A percentile compares a stretch with the other conserved stretches of the same genome.
Conservation (phyloP, 495 filamentous ascomycete species). For the Neurospora sp. region DNA sequence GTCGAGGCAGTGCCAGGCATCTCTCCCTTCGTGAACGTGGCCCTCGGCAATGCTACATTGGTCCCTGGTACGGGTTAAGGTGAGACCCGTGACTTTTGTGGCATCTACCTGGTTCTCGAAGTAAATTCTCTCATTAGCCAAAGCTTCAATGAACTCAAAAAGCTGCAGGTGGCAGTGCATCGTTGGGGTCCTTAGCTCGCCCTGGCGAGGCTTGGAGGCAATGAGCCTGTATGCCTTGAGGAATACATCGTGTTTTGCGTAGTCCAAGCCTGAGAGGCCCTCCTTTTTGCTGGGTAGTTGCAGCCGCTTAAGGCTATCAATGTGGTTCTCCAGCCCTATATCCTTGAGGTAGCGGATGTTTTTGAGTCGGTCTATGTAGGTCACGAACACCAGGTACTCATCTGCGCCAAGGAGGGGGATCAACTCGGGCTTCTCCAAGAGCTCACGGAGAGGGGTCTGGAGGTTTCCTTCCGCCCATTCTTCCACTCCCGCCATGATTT, state of each 20-base stretch:
- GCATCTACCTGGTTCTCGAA: too few species aligned
- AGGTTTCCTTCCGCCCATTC: not conserved
- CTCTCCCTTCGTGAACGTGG: too few species aligned
- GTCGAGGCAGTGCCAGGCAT: too few species aligned
- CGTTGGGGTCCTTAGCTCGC: too few species aligned
- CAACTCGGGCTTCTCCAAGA: not conserved
- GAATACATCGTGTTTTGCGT: not conserved
- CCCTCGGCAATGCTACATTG: too few species aligned
- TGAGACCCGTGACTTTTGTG: too few species aligned
- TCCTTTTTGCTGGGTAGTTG: not conserved
- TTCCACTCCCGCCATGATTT: not conserved
- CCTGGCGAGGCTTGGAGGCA: too few species aligned
- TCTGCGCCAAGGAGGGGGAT: not conserved
- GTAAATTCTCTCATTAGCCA: too few species aligned
- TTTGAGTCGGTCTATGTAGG: not conserved
- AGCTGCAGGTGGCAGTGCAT: too few species aligned
- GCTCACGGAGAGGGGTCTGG: not conserved
- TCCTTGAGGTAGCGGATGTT: not conserved
- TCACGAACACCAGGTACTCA: not conserved
- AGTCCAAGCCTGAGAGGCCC: not conserved
- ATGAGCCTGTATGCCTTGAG: not conserved
- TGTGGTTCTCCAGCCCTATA: not conserved
- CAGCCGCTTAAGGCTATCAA: not conserved
- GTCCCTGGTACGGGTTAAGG: too few species aligned
- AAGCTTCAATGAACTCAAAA: too few species aligned